Conservation (phyloP, 2,329 filamentous ascomycete species). For the Aspergillus viridinutans region DNA sequence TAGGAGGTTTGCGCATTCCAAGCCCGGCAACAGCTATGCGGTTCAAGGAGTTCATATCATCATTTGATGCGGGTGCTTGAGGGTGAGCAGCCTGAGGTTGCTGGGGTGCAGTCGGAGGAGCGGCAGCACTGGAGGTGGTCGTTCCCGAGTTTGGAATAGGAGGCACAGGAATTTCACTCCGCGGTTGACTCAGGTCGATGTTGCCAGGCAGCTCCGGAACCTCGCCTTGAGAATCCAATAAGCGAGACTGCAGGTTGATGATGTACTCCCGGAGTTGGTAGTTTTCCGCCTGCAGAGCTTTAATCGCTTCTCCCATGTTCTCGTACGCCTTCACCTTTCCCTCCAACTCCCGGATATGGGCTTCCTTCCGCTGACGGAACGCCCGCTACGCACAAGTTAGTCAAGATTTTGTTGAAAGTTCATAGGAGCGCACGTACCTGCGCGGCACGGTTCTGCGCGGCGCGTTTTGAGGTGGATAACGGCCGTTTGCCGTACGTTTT, state of each 20-base stretch:
- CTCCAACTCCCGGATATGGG: constrained; percentile 96
- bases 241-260: constrained; percentile 78
- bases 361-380: constrained; percentile 95
- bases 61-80: constrained; percentile 25
- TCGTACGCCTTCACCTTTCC: constrained; percentile 81
- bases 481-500: constrained; percentile 77
- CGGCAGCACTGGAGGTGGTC: constrained; percentile 12
- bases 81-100: constrained; percentile 24
- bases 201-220: constrained; percentile 78
- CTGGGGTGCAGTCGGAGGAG: constrained; percentile 22
- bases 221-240: constrained; percentile 79
- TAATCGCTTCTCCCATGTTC: constrained; percentile 71
- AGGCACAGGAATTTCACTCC: constrained; percentile 33
- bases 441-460: constrained; percentile 91
- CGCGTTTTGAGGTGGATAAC: constrained; percentile 90
- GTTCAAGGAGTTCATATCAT: constrained; percentile 41
- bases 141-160: constrained; percentile 18
- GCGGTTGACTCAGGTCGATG: constrained; percentile 63
- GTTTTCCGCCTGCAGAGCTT: constrained; percentile 81
- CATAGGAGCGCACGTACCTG: constrained; percentile 61
- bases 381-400: constrained; percentile 62
- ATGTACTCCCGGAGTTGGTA: constrained; percentile 89
- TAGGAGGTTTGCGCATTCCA: constrained; percentile 41
- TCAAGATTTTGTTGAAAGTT: not conserved
- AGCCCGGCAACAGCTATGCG: constrained; percentile 42